Base-by-base conservation (phyloP, 352 stramenopile genomes). In the Detonula confervacea region DNA sequence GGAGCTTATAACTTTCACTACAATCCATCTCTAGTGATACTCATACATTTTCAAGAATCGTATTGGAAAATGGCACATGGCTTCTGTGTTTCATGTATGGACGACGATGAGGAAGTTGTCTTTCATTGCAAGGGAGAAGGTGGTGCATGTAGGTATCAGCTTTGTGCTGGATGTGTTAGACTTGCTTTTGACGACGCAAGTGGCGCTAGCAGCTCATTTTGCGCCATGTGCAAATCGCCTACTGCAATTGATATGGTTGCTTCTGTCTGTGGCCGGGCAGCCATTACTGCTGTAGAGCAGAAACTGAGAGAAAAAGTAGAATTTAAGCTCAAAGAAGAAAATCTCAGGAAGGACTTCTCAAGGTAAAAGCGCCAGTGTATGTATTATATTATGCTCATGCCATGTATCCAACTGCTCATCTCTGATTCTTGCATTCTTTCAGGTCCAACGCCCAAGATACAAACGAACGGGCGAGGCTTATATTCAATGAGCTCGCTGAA, bases 401-500 rank as follows among this genome's bases (percentile, higher is more conserved):
- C n/a, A n/a, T n/a, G n/a, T n/a, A n/a, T n/a, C n/a, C n/a, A n/a
- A 20, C n/a, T 27, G 9, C 12, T 29, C 24, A 24, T 37, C 62
- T 47, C 8, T 47, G 9, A 37, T 24, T 24, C n/a, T 11, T 57
- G 30, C 12, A 20, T 47, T 4, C 14, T 49, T 18, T 11, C 44
- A 78, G 70, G 57, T 54, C 60, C 16, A 67, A 65, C 12, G 70
- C 70, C 18, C 52, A 49, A 42, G 37, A 78, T 30, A 55, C 62
- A 14, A 79, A 66, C 27, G 61, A 56, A 60, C 37, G 24, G 44
- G 78, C 78, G 11, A 67, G 60, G 27, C 2, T 59, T 12, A 25
- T 77, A 33, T 86, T 78, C 56, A 78, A 86, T 42, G 47, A 80
- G 7, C 39, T 82, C 2, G 42, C 72, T 4, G 69, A 86, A 24